Conservation (phyloP, 2,329 filamentous ascomycete species). For the Fusarium multiceps region DNA sequence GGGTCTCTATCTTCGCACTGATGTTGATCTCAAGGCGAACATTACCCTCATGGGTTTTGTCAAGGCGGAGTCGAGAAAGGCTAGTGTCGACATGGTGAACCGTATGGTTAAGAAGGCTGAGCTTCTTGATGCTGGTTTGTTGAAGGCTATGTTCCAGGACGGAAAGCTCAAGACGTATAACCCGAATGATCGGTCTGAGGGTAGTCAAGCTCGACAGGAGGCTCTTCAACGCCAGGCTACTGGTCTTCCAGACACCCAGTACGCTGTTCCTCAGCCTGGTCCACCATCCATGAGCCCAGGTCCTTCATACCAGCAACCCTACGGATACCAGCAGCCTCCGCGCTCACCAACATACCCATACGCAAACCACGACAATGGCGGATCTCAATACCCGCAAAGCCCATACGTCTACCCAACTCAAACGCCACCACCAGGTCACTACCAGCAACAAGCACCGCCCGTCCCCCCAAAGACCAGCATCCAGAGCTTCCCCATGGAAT, state of each 20-base stretch:
- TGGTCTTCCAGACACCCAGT: background rate
- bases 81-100: slow-evolving; percentile 74
- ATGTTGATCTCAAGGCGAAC: slow-evolving; percentile 78
- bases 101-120: slow-evolving; percentile 78
- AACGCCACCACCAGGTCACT: slow-evolving; percentile 33
- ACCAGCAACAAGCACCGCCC: slow-evolving; percentile 41
- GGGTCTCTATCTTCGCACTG: slow-evolving; percentile 75
- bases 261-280: background rate
- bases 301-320: slow-evolving; percentile 43
- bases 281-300: slow-evolving; percentile 20
- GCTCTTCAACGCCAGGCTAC: slow-evolving; percentile 53
- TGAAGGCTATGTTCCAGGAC: slow-evolving; percentile 75
- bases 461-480: slow-evolving; percentile 41
- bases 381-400: slow-evolving; percentile 35
- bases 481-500: slow-evolving; percentile 53
- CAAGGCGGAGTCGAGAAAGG: slow-evolving; percentile 73
- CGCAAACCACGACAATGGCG: slow-evolving; percentile 23
- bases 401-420: slow-evolving; percentile 37
- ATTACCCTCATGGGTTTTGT: slow-evolving; percentile 73
- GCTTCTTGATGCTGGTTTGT: slow-evolving; percentile 71
- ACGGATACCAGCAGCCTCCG: slow-evolving; percentile 40
- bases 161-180: slow-evolving; percentile 71
- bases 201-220: slow-evolving; percentile 40
- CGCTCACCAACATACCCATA: slow-evolving; percentile 44
- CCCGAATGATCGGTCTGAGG: slow-evolving; percentile 61